These are phyloP conservation scores for Phlebiopsis flavidoalba DNA, from an alignment of 768 basidiomycete species.

Conservation along the genomic window DNA sequence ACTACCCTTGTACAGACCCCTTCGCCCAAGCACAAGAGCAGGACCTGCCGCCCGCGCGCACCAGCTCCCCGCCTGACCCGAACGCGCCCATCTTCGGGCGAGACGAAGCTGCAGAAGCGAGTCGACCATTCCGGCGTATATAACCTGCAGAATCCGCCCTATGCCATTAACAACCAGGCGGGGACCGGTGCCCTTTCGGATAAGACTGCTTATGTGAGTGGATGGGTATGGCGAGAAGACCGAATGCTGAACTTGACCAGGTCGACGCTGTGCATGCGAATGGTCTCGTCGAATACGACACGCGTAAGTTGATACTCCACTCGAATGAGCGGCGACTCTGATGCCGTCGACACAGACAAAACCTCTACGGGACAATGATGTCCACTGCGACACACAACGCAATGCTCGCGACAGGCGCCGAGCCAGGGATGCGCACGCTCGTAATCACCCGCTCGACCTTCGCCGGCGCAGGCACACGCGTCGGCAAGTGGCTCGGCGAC, in stretches of 20 bases:
- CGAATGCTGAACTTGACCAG: constrained; percentile 11
- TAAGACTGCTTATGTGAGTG: constrained; percentile 49
- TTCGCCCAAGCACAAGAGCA: constrained; percentile 50
- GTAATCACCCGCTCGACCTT: constrained; percentile 74
- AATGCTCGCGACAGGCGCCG: constrained; percentile 57
- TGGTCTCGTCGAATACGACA: constrained; percentile 54
- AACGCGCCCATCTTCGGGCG: constrained; percentile 47
- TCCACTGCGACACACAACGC: constrained; percentile 54
- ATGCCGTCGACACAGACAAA: constrained; percentile 32
- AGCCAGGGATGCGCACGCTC: constrained; percentile 51
- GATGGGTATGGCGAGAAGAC: background rate
- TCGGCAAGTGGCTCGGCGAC: constrained; percentile 76
- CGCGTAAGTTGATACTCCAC: constrained; percentile 26
- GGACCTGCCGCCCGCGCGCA: constrained; percentile 49
- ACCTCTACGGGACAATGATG: constrained; percentile 72
- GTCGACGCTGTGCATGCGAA: constrained; percentile 45
- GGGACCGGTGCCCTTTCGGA: constrained; percentile 42
- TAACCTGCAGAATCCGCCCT: constrained; percentile 46
- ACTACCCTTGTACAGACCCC: constrained; percentile 55
- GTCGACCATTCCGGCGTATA: constrained; percentile 26
- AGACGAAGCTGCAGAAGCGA: constrained; percentile 19
- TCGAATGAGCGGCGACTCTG: background rate
- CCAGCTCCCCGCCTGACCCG: constrained; percentile 44
- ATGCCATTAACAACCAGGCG: constrained; percentile 54
- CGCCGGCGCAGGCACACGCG: constrained; percentile 57